Conservation (phyloP, 352 stramenopile genomes). For the Thraustochytrium sp. region DNA sequence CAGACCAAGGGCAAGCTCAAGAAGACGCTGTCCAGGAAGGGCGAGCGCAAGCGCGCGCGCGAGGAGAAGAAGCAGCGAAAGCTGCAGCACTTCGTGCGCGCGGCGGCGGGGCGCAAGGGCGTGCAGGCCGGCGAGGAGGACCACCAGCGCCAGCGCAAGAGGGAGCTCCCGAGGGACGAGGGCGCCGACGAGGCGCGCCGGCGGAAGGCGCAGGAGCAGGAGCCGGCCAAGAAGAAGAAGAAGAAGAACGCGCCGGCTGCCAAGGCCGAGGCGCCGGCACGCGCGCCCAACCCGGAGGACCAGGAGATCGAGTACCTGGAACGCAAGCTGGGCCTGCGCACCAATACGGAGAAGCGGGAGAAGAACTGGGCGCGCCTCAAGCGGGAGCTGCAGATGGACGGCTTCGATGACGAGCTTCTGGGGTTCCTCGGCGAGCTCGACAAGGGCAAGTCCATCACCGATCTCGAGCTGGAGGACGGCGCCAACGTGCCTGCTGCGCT, state of each 20-base stretch:
- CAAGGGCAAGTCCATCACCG: constrained; percentile 42
- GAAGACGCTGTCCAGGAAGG: background rate
- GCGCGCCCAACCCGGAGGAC: background rate
- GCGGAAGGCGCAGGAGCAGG: background rate
- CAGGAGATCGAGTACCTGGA: constrained; percentile 41
- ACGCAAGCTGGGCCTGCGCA: background rate
- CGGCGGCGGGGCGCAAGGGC: background rate
- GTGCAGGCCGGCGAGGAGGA: background rate
- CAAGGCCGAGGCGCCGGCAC: background rate
- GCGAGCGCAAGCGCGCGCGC: background rate
- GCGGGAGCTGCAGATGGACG: constrained; percentile 45
- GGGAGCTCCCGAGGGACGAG: background rate
- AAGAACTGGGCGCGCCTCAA: constrained; percentile 44
- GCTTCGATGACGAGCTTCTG: constrained; percentile 32
- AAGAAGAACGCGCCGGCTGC: background rate
- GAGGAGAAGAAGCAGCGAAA: background rate
- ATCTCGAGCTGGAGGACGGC: constrained; percentile 67
- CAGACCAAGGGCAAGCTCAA: background rate
- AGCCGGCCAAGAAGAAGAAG: background rate
- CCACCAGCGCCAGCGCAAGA: background rate
- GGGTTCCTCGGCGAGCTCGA: constrained; percentile 36
- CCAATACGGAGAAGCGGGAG: background rate
- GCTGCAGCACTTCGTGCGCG: background rate
- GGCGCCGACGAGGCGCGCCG: background rate
- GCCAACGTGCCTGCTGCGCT: background rate